These are phyloP conservation scores for Spathaspora hagerdaliae DNA, from an alignment of 805 yeast species.

Conservation along the genomic window DNA sequence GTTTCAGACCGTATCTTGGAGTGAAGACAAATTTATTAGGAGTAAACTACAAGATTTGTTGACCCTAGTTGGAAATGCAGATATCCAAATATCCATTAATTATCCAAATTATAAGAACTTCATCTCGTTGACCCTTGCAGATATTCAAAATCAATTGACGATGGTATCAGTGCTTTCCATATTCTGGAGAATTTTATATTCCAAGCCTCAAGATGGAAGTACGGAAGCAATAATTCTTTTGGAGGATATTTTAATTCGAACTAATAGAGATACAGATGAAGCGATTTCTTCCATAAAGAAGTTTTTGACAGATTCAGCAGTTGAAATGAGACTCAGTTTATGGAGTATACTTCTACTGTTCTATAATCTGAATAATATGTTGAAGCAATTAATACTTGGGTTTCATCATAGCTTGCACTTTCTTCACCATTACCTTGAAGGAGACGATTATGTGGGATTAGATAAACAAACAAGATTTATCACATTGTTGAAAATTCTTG, in stretches of 20 bases:
- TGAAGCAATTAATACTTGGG: slow-evolving; percentile 41
- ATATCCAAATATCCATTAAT: slow-evolving; percentile 23
- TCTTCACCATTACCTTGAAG: slow-evolving; percentile 32
- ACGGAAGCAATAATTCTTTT: slow-evolving; percentile 36
- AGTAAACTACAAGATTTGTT: slow-evolving; percentile 16
- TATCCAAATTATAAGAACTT: slow-evolving; percentile 60
- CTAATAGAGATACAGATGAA: slow-evolving; percentile 1
- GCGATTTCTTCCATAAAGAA: slow-evolving; percentile 47
- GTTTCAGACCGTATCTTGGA: slow-evolving; percentile 25
- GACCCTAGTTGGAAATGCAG: slow-evolving; percentile 6
- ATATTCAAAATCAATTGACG: slow-evolving; percentile 59
- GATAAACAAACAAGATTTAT: slow-evolving; percentile 32
- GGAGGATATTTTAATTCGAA: slow-evolving; percentile 43
- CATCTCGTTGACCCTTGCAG: slow-evolving; percentile 47
- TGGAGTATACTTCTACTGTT: slow-evolving; percentile 71
- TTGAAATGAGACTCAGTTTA: slow-evolving; percentile 62
- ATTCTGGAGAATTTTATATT: slow-evolving; percentile 50
- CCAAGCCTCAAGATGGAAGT: slow-evolving; percentile 23
- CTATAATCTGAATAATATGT: slow-evolving; percentile 31
- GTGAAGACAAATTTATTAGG: slow-evolving; percentile 24
- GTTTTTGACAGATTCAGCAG: slow-evolving; percentile 61
- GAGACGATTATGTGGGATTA: slow-evolving; percentile 13
- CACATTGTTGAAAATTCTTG: slow-evolving; percentile 46
- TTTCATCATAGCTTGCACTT: slow-evolving; percentile 49
- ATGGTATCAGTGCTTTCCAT: slow-evolving; percentile 67